Evolutionary conservation across 2,329 filamentous ascomycete genomes (phyloP).

Genomic region (Escovopsis sp.): DNA sequence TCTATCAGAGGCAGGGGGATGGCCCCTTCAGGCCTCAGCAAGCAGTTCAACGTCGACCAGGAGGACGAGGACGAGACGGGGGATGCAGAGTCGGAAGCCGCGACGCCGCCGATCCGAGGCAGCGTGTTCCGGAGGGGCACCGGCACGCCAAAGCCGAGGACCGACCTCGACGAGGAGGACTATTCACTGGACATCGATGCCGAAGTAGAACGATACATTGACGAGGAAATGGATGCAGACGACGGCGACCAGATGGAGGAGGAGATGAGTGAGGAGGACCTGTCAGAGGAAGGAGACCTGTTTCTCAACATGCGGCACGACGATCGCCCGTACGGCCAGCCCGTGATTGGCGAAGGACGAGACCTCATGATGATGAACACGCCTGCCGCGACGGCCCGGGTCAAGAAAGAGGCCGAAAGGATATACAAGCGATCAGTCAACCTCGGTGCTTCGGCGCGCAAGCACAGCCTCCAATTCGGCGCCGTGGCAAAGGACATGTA

Average conservation of each 20-base stretch:
- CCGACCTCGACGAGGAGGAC: slow-evolving; percentile 13
- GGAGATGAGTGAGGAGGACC: slow-evolving; percentile 24
- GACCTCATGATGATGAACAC: slow-evolving; percentile 42
- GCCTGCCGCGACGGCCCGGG: slow-evolving; percentile 37
- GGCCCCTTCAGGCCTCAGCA: slow-evolving; percentile 38
- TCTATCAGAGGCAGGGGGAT: slow-evolving; percentile 28
- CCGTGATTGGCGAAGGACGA: slow-evolving; percentile 28
- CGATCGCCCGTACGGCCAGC: slow-evolving; percentile 23
- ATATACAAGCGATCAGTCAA: slow-evolving; percentile 39
- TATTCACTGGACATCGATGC: slow-evolving; percentile 19
- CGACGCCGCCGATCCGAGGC: slow-evolving; percentile 17
- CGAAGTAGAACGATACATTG: slow-evolving; percentile 15
- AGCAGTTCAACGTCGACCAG: slow-evolving; percentile 17
- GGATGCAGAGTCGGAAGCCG: slow-evolving; percentile 20
- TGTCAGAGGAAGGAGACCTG: slow-evolving; percentile 29
- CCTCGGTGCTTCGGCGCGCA: slow-evolving; percentile 26
- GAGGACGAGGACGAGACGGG: slow-evolving; percentile 15
- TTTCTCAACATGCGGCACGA: slow-evolving; percentile 34
- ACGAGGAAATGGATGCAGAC: slow-evolving; percentile 24
- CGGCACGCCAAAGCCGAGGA: slow-evolving; percentile 5
- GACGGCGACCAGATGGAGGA: slow-evolving; percentile 25
- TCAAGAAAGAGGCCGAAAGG: slow-evolving; percentile 40
- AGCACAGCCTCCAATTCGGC: slow-evolving; percentile 49
- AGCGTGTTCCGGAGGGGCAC: slow-evolving; percentile 19
- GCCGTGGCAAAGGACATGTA: slow-evolving; percentile 59